Percentiles rank a stretch among this genome's conserved stretches.
These are phyloP conservation scores for Bolboschoenoplectus hybrid DNA, from an alignment of 202 grass and related monocot genomes.

Conservation along the genomic window DNA sequence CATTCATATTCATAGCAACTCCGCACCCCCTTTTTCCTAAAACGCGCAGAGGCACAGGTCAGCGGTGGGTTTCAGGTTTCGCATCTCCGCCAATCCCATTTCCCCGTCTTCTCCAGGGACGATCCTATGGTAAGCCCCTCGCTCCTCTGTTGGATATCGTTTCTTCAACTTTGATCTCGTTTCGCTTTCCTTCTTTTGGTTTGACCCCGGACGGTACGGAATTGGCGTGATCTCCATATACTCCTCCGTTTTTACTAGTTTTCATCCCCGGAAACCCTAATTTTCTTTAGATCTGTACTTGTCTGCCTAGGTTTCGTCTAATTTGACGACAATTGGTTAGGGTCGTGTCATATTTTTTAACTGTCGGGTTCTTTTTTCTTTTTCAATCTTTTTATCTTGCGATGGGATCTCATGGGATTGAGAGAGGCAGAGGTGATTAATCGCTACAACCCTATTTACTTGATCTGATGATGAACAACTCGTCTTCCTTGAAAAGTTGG, in stretches of 20 bases:
- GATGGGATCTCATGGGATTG: constrained; percentile 13
- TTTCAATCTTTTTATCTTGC: constrained; percentile 1
- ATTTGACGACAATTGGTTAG: background rate
- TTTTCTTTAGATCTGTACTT: constrained; percentile 8
- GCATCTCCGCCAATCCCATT: background rate
- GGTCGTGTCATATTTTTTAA: background rate
- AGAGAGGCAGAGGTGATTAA: background rate
- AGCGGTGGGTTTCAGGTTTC: constrained; percentile 17
- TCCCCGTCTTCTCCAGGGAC: background rate
- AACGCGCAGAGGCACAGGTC: constrained; percentile 1
- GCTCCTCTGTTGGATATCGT: background rate
- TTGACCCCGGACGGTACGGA: background rate
- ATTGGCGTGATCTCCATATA: background rate
- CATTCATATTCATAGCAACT: background rate
- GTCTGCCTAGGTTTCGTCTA: background rate
- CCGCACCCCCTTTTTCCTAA: background rate
- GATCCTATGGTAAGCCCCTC: constrained; percentile 10
- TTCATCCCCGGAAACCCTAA: background rate
- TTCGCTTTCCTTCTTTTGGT: background rate
- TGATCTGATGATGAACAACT: background rate
- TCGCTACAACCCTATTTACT: background rate
- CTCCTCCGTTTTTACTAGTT: background rate
- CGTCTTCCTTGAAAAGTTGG: background rate
- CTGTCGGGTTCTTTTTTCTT: background rate
- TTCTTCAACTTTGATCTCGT: background rate